These are phyloP conservation scores for Picochlorum sp. DNA, from an alignment of 139 green algal genomes.

Conservation along the genomic window DNA sequence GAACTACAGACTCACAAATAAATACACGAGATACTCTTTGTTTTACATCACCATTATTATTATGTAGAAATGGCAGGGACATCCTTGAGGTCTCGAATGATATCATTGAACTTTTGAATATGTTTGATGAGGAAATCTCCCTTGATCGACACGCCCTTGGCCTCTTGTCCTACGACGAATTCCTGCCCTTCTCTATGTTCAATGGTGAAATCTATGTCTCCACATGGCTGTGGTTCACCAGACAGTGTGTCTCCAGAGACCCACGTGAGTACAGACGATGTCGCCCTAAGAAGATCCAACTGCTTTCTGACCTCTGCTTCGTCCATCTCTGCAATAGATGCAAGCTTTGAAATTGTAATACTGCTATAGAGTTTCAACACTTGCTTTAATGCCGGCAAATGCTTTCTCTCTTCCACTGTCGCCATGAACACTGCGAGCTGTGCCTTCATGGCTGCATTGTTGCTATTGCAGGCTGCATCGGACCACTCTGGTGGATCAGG, in stretches of 20 bases:
- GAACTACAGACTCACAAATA: no score
- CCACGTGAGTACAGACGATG: conserved; percentile 36
- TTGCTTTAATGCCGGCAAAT: conserved; percentile 62
- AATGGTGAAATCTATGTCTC: conserved; percentile 29
- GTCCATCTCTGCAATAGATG: conserved; percentile 75
- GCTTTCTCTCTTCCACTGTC: conserved; percentile 59
- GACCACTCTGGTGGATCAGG: conserved; percentile 52
- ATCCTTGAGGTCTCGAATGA: conserved; percentile 51
- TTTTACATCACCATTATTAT: no score
- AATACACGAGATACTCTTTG: no score
- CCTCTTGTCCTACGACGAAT: conserved; percentile 50
- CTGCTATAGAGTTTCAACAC: conserved; percentile 87
- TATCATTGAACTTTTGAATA: conserved; percentile 63
- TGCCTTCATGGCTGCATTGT: conserved; percentile 78
- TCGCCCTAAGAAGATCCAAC: conserved; percentile 49
- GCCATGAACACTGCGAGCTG: conserved; percentile 84
- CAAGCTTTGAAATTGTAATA: conserved; percentile 84
- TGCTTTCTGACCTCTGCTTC: conserved; percentile 49
- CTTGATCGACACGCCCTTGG: conserved; percentile 26
- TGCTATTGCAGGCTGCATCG: conserved; percentile 62
- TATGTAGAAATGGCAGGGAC: conserved; percentile 5
- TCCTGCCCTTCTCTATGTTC: conserved; percentile 41
- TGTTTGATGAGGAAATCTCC: conserved; percentile 59
- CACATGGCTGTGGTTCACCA: conserved; percentile 8
- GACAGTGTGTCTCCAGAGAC: conserved; percentile 30